Evolutionary conservation across 148 eudicot genomes (phyloP).

Genomic region (Spergularia marina): DNA sequence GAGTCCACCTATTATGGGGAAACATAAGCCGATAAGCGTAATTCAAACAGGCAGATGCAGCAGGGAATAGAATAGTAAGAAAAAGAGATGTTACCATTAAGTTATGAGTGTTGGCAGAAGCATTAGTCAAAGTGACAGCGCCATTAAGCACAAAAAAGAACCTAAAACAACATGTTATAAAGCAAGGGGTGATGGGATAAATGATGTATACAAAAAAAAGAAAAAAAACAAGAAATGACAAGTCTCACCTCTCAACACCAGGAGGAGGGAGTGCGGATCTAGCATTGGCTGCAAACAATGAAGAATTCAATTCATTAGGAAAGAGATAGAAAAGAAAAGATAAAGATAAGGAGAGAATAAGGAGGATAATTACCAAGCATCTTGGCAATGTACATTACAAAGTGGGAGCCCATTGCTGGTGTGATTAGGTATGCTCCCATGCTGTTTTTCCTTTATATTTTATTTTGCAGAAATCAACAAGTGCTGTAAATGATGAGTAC

Average conservation of each 20-base stretch:
- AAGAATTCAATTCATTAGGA: neutral
- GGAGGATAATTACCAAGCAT: conserved; percentile 58
- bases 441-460: conserved; percentile 59
- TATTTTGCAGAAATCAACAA: too few species aligned
- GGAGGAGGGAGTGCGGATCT: conserved; percentile 70
- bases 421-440: conserved; percentile 82
- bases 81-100: conserved; percentile 41
- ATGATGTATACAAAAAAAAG: too few species aligned
- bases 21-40: conserved; percentile 1
- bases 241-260: conserved; percentile 70
- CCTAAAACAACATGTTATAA: too few species aligned
- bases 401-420: conserved; percentile 88
- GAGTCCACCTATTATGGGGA: conserved; percentile 76
- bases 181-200: too few species aligned
- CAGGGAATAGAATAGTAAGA: neutral
- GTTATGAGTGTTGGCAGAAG: conserved; percentile 45
- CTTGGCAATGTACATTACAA: conserved; percentile 95
- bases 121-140: conserved; percentile 47
- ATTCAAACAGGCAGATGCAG: neutral
- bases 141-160: conserved; percentile 85
- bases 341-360: too few species aligned
- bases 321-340: neutral
- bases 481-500: too few species aligned
- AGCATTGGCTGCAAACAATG: conserved; percentile 54
- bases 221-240: too few species aligned